phyloP scores from a whole-genome alignment of 2,329 filamentous ascomycete genomes.

The Elsinoe batatas region DNA sequence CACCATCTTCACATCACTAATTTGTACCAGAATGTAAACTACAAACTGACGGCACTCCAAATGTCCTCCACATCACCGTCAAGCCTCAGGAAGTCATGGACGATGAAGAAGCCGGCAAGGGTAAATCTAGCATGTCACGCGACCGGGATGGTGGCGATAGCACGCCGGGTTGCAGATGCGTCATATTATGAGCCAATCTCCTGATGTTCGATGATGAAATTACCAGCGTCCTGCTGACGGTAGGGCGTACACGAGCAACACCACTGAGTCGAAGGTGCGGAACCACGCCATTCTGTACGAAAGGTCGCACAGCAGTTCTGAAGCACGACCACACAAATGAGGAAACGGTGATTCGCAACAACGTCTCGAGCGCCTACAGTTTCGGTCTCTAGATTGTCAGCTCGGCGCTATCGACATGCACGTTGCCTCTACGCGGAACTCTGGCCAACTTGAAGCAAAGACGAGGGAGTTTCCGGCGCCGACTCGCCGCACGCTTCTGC shows the following conservation, averaged over 20 bases:
- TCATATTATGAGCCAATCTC: conserved; percentile 45
- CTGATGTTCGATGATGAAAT: not conserved
- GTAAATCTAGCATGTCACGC: conserved; percentile 40
- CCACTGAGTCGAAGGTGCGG: not conserved
- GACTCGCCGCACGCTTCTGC: too few species aligned
- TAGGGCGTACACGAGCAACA: not conserved
- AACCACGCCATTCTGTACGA: not conserved
- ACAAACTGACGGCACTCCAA: conserved; percentile 59
- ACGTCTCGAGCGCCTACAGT: too few species aligned
- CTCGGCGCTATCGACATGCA: too few species aligned
- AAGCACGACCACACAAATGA: too few species aligned
- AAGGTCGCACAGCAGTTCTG: too few species aligned
- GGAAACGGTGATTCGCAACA: too few species aligned
- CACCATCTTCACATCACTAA: not conserved
- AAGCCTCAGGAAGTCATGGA: conserved; percentile 75
- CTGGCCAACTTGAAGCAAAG: too few species aligned
- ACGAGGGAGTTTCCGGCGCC: too few species aligned
- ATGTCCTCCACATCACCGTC: conserved; percentile 91
- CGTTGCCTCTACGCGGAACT: too few species aligned
- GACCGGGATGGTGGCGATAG: conserved; percentile 46
- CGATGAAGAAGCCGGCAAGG: conserved; percentile 66
- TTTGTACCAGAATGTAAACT: conserved; percentile 57
- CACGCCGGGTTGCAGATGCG: conserved; percentile 53
- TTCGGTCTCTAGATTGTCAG: too few species aligned
- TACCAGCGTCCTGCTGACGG: not conserved